A percentile compares a stretch with the other conserved stretches of the same genome.
Conservation (phyloP, 805 yeast species). For the Metschnikowia lochheadii region DNA sequence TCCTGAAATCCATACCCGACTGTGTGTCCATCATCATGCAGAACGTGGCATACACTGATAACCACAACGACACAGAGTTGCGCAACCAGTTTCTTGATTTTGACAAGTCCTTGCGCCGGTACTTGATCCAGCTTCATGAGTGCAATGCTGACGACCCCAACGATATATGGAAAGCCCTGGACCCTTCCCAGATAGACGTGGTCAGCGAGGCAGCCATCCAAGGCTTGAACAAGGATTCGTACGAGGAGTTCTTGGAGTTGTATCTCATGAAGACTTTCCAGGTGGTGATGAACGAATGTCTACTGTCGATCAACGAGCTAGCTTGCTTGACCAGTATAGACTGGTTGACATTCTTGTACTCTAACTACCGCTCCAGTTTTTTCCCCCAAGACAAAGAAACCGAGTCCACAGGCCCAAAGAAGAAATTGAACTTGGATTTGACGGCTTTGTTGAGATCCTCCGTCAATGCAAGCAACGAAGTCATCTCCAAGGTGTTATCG, state of each 20-base stretch:
- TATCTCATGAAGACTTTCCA: constrained; percentile 53
- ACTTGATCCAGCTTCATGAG: constrained; percentile 29
- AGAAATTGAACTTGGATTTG: constrained; percentile 44
- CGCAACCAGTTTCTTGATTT: constrained; percentile 34
- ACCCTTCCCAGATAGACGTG: constrained; percentile 24
- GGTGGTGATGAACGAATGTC: constrained; percentile 61
- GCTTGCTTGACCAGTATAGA: constrained; percentile 82
- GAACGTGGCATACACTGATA: constrained; percentile 33
- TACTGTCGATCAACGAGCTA: constrained; percentile 52
- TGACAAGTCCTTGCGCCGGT: constrained; percentile 30
- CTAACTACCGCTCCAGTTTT: constrained; percentile 46
- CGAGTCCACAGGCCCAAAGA: constrained; percentile 7
- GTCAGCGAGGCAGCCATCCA: constrained; percentile 52
- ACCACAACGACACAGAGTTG: constrained; percentile 34
- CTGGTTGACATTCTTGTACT: constrained; percentile 82
- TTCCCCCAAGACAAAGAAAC: constrained; percentile 24
- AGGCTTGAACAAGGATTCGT: constrained; percentile 37
- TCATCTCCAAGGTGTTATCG: constrained; percentile 68
- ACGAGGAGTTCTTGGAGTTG: constrained; percentile 39
- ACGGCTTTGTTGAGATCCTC: constrained; percentile 72
- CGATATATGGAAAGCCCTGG: constrained; percentile 6
- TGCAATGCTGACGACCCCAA: constrained; percentile 14
- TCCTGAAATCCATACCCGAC: constrained; percentile 70
- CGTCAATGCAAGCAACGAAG: constrained; percentile 68
- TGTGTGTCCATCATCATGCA: constrained; percentile 62